Evolutionary conservation across 495 filamentous ascomycete genomes (phyloP).

Genomic region (Staphylotrichum longicolle): DNA sequence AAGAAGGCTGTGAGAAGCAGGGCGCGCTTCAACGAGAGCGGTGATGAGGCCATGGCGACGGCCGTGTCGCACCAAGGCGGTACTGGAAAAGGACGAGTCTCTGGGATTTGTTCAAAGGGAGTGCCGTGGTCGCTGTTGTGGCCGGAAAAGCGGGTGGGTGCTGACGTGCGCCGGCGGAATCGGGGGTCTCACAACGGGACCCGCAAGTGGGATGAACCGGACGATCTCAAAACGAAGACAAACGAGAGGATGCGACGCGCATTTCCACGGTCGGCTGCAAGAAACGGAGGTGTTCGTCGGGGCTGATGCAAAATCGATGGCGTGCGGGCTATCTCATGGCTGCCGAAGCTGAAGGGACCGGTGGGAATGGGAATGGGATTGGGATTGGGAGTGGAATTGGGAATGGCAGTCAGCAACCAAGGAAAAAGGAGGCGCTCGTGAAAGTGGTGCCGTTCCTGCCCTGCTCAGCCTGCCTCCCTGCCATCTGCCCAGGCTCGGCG

Average conservation of each 20-base stretch:
- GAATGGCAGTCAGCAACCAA: constrained; percentile 1
- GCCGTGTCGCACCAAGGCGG: constrained; percentile 2
- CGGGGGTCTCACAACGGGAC: constrained; percentile 19
- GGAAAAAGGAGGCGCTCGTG: constrained; percentile 6
- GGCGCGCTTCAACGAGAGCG: constrained; percentile 37
- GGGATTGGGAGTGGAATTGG: background rate
- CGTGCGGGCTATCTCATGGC: constrained; percentile 14
- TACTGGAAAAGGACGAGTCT: background rate
- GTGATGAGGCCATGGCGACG: constrained; percentile 29
- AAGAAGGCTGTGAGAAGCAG: constrained; percentile 37
- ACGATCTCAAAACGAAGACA: constrained; percentile 22
- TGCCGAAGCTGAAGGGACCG: background rate
- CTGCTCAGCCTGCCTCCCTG: background rate
- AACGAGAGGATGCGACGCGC: constrained; percentile 34
- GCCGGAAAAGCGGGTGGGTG: constrained; percentile 10
- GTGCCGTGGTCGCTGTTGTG: background rate
- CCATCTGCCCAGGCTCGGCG: constrained; percentile 7
- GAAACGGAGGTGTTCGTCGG: constrained; percentile 7
- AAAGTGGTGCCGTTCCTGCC: background rate
- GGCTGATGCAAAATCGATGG: background rate
- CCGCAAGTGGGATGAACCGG: constrained; percentile 9
- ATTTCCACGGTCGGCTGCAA: constrained; percentile 17
- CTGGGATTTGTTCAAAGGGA: background rate
- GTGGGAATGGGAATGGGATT: background rate
- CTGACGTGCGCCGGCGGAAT: constrained; percentile 21